Percentiles rank a stretch among this genome's conserved stretches.
phyloP scores from a whole-genome alignment of 225 moss, liverwort and hornwort genomes.

The Straminergon stramineum region DNA sequence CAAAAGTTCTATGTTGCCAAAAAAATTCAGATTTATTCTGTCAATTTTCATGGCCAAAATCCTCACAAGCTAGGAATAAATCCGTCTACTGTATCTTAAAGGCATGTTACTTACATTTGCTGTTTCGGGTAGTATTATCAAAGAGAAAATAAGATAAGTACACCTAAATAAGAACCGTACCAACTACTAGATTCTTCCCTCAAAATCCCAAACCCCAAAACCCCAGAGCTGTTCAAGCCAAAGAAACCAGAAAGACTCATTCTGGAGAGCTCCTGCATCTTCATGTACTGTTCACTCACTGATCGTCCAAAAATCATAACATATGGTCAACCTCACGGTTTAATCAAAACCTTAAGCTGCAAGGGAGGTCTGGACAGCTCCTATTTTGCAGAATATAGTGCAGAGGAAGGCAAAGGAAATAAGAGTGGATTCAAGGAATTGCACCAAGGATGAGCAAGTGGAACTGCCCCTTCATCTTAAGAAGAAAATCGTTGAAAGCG shows the following conservation, averaged over 20 bases:
- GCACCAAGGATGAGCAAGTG: slow-evolving; percentile 6
- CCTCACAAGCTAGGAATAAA: not conserved
- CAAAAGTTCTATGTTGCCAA: not conserved
- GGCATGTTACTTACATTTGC: no score
- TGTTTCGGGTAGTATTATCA: no score
- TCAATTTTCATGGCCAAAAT: not conserved
- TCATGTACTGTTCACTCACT: no score
- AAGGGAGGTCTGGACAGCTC: no score
- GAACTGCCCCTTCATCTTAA: not conserved
- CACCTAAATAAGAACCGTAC: not conserved
- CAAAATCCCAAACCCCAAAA: not conserved
- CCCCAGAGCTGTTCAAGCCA: not conserved
- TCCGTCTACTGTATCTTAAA: not conserved
- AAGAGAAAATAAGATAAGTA: no score
- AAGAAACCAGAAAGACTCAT: slow-evolving; percentile 9
- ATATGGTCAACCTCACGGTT: no score
- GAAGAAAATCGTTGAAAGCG: not conserved
- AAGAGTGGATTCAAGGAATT: not conserved
- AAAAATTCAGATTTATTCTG: not conserved
- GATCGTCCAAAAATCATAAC: no score
- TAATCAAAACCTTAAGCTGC: no score
- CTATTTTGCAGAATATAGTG: not conserved
- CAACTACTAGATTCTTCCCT: not conserved
- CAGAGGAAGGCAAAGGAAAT: not conserved
- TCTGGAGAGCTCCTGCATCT: not conserved